These are phyloP conservation scores for Magnolia kwangsiensis DNA, from an alignment of 164 flowering plant species.

Conservation along the genomic window DNA sequence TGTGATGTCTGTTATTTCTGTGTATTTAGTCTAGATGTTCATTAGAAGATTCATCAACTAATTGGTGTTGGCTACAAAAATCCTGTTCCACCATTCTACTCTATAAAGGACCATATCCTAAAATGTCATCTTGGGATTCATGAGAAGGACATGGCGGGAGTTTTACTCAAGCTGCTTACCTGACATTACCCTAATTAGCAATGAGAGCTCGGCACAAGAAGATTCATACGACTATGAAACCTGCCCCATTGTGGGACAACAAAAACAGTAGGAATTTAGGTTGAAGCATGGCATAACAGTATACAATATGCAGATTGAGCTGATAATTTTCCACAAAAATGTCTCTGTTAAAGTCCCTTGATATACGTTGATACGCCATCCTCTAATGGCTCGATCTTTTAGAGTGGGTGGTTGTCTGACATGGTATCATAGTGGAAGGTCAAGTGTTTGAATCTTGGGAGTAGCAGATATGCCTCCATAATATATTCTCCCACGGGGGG, in stretches of 20 bases:
- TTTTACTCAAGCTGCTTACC: not conserved
- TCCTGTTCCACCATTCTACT: not conserved
- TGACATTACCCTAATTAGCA: not conserved
- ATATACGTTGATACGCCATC: no score
- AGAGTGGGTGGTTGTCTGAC: no score
- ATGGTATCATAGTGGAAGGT: no score
- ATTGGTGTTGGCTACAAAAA: not conserved
- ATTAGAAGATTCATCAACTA: not conserved
- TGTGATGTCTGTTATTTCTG: not conserved
- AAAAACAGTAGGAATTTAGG: not conserved
- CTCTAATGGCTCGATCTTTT: no score
- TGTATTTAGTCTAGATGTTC: not conserved
- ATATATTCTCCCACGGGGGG: no score
- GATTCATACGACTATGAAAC: not conserved
- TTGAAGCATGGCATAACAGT: not conserved
- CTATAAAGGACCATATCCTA: not conserved
- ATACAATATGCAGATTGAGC: no score
- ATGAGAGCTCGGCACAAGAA: not conserved
- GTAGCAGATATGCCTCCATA: no score
- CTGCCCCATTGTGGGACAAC: not conserved
- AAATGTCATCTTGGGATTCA: not conserved
- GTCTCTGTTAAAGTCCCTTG: no score
- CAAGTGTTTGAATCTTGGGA: no score
- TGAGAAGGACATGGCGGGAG: not conserved
- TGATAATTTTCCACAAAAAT: no score